Base-by-base conservation (phyloP, 768 basidiomycete species). In the Cystobasidium ongulense region DNA sequence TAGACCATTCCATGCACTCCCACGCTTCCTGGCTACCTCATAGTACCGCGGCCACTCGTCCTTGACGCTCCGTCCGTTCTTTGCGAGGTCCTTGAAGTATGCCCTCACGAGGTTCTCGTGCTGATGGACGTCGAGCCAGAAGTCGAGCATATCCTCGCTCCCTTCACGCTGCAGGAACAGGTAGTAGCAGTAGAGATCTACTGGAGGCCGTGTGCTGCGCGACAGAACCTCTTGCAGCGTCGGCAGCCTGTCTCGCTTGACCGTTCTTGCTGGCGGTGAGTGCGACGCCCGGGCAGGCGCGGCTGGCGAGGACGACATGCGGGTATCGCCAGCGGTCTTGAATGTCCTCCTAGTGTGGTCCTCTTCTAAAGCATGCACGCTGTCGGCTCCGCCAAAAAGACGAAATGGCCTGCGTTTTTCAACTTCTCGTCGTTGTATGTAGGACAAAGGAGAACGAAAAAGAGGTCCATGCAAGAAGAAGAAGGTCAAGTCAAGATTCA, bases 11-110 rank as follows among this genome's bases (percentile, higher is more conserved):
- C 97, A 98, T 72, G 95, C 92, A 3, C 43, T 65, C 2, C 95
- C 96, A 63, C 95, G 84, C 57, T 89, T 84, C 59, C 92, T 87
- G 15, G 96, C 96, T 80, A 92, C 91, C 76, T 92, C 89, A 88
- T 91, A 94, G 79, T 95, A 98, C 81, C 96, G 91, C 4, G 96
- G 96, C 96, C 96, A 99, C 81, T 97, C 96, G 21, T 97, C 90
- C 80, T 89, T 90, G 81, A 99, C 90, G 15, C 89, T 87, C 31
- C 90, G 87, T 1, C 94, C 93, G 0, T 93, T 93, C 83, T 94
- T 93, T 79, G 91, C 89, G 66, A 99, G 88, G 81, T 98, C 96
- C 84, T 97, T 96, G 87, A 99, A 98, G 82, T 98, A 98, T 8
- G 95, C 96, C 75, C 94, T 87, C 57, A 95, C 98, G 38, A 99